These are phyloP conservation scores for Saccharomyces hybrid DNA, from an alignment of 1,139 yeast species.

Conservation along the genomic window DNA sequence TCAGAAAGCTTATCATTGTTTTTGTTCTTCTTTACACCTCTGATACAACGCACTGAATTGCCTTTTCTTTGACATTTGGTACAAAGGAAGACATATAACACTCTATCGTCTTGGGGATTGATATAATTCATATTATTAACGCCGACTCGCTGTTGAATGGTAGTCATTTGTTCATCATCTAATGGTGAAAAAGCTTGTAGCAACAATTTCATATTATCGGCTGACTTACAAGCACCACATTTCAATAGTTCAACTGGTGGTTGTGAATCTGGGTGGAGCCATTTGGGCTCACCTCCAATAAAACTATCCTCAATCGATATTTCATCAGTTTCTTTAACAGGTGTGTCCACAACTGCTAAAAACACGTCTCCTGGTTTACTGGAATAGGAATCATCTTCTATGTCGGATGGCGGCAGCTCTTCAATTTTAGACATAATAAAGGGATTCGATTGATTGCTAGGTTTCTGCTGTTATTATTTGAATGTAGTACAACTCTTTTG, in stretches of 20 bases:
- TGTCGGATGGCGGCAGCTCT: constrained; percentile 17
- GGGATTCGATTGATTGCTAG: background rate
- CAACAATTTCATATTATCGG: constrained; percentile 52
- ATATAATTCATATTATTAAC: constrained; percentile 14
- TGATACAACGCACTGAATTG: constrained; percentile 64
- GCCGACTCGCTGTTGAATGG: constrained; percentile 13
- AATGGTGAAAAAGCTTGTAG: constrained; percentile 77
- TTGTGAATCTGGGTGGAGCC: constrained; percentile 48
- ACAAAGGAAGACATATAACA: constrained; percentile 74
- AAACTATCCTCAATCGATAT: constrained; percentile 66
- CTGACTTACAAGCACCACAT: constrained; percentile 56
- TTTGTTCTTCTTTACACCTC: constrained; percentile 61
- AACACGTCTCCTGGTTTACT: constrained; percentile 30
- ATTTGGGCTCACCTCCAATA: constrained; percentile 67
- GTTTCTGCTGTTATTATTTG: background rate
- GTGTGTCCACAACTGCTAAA: constrained; percentile 59
- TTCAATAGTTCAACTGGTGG: constrained; percentile 46
- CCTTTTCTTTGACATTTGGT: constrained; percentile 58
- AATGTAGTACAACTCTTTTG: background rate
- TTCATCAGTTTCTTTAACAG: constrained; percentile 36
- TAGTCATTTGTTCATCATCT: constrained; percentile 33
- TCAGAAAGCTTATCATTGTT: constrained; percentile 36
- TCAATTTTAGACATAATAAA: constrained; percentile 9
- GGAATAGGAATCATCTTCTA: constrained; percentile 23
- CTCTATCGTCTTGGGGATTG: constrained; percentile 70